Base-by-base conservation (phyloP, 371 early-diverging fungal species). In the Mortierella sp. region DNA sequence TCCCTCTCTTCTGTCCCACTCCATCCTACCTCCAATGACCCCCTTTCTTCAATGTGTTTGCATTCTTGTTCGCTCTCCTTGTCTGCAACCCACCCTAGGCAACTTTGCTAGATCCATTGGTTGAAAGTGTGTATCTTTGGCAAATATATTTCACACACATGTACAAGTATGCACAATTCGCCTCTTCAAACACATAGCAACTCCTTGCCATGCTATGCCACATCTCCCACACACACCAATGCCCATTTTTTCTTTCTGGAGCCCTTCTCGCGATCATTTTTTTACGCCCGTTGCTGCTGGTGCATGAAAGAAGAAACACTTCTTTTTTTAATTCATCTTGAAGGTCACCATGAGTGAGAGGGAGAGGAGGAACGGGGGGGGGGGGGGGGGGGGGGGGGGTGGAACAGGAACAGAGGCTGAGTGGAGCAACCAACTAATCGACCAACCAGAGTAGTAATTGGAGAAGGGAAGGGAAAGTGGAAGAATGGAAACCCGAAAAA, bases 191-290 rank as follows among this genome's bases (percentile, higher is more conserved):
- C 61, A 34, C 34, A 61, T 34, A 19, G 19, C 37, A 67, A 40
- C 67, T 67, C 67, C 67, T 67, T 67, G 67, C 67, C 67, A 67
- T 67, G 67, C 61, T 61, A 16, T 61, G 6, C 34, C 37, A 61
- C 37, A 31, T 19, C 61, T 34, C 31, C 19, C 40, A n/a, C 43
- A 40, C 43, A 67, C 9, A 21, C 67, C 43, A 16, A 40, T 37
- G 24, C 37, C 64, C 16, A 28, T 61, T 31, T 61, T 28, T 40
- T 46, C 1, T 46, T 37, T 67, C 43, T 24, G 24, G 24, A 19
- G 24, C 40, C 61, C 54, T 19, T 50, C 34, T 31, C 61, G 6
- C 61, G 19, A 31, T 31, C 34, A 16, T 14, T 59, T 13, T 21
- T 5, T 24, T 37, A 21, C 16, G 21, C 21, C 57, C 57, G 13